These are phyloP conservation scores for Lipomyces anomalus DNA, from an alignment of 805 yeast genomes.

Conservation along the genomic window DNA sequence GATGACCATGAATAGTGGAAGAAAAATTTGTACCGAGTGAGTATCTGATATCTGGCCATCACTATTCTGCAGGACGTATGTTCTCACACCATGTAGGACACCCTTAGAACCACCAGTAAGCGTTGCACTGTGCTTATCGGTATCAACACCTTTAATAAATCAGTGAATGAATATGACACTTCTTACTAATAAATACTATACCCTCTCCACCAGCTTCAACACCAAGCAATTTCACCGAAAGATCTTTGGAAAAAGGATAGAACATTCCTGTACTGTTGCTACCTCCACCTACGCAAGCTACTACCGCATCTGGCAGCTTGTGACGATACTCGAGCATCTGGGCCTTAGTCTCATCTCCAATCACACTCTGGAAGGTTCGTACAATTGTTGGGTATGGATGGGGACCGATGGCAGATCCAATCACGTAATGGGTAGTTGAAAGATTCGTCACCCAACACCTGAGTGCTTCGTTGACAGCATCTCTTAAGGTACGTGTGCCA, in stretches of 20 bases:
- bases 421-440: conserved; percentile 83
- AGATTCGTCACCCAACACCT: conserved; percentile 90
- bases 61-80: conserved; percentile 80
- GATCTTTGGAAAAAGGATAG: conserved; percentile 83
- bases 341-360: conserved; percentile 90
- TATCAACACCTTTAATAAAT: too few species aligned
- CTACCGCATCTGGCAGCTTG: conserved; percentile 83
- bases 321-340: conserved; percentile 82
- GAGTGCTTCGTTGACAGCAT: conserved; percentile 96
- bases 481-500: conserved; percentile 94
- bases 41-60: conserved; percentile 98
- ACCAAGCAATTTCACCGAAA: conserved; percentile 74
- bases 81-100: conserved; percentile 96
- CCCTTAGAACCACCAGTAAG: conserved; percentile 93
- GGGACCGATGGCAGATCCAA: conserved; percentile 98
- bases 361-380: conserved; percentile 95
- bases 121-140: conserved; percentile 89
- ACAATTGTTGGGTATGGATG: conserved; percentile 98
- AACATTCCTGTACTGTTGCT: conserved; percentile 95
- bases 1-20: too few species aligned
- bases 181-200: too few species aligned
- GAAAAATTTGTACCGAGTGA: too few species aligned
- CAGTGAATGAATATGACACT: too few species aligned
- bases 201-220: conserved; percentile 99
- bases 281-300: conserved; percentile 99